Conservation (phyloP, 257 asterid species). For the Solanum habrochaites region DNA sequence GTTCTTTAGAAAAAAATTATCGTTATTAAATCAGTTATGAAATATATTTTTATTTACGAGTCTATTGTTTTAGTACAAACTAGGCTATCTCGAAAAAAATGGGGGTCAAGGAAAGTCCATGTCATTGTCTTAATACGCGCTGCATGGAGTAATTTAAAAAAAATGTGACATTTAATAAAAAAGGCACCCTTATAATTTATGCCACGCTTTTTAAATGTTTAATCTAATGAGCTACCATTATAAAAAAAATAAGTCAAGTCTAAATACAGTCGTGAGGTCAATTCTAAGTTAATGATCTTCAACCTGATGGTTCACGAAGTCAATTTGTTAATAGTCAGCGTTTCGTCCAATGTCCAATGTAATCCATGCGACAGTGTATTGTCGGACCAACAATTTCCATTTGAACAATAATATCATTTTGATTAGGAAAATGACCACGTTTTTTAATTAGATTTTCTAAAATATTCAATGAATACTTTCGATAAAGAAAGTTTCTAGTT, state of each 20-base stretch:
- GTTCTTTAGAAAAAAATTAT: rapidly evolving
- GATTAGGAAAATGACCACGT: neutral
- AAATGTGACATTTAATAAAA: neutral
- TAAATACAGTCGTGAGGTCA: too few species aligned
- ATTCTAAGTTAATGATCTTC: neutral
- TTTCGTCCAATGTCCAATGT: too few species aligned
- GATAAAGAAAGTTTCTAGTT: neutral
- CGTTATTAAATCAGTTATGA: neutral
- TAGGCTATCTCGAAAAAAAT: neutral
- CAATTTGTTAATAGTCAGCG: too few species aligned
- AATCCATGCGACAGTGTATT: too few species aligned
- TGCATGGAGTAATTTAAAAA: neutral
- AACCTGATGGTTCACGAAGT: too few species aligned
- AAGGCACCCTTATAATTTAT: neutral
- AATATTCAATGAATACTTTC: neutral
- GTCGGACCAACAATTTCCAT: neutral
- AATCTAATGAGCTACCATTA: neutral
- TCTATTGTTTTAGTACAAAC: neutral
- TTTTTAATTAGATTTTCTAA: neutral
- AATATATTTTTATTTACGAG: neutral
- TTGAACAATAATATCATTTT: neutral
- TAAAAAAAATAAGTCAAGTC: neutral
- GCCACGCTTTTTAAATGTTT: neutral
- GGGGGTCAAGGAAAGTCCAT: neutral
- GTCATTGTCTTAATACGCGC: neutral